Evolutionary conservation across 495 filamentous ascomycete species (phyloP).

Genomic region (Cercophora newfieldiana): DNA sequence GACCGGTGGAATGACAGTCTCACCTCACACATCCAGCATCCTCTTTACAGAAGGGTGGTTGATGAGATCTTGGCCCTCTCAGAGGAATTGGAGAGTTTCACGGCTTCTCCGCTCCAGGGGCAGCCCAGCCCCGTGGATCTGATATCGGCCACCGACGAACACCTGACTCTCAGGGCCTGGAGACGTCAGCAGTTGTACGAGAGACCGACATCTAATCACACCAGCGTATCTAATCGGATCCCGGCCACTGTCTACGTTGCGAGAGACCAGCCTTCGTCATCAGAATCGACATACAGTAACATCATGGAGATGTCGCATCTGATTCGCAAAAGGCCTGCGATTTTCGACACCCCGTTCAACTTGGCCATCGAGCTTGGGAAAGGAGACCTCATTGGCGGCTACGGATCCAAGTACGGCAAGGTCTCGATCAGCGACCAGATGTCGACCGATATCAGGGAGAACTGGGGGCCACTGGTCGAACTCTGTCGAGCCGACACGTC

Average conservation of each 20-base stretch:
- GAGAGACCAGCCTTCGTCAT: constrained; percentile 20
- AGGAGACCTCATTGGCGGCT: constrained; percentile 39
- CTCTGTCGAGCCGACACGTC: constrained; percentile 27
- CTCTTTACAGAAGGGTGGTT: constrained; percentile 44
- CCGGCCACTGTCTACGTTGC: constrained; percentile 21
- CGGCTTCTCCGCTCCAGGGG: background rate
- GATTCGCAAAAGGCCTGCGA: constrained; percentile 28
- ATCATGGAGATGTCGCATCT: constrained; percentile 36
- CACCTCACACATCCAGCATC: constrained; percentile 55
- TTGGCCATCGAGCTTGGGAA: constrained; percentile 30
- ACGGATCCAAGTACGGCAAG: constrained; percentile 20
- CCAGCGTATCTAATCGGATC: background rate
- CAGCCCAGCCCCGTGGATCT: background rate
- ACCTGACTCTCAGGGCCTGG: background rate
- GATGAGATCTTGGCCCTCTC: constrained; percentile 46
- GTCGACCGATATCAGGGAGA: constrained; percentile 32
- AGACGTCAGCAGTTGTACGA: background rate
- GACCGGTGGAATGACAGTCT: constrained; percentile 49
- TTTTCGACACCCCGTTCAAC: constrained; percentile 23
- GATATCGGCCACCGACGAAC: background rate
- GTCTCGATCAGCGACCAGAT: constrained; percentile 28
- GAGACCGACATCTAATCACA: background rate
- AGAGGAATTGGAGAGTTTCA: constrained; percentile 36
- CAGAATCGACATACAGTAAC: constrained; percentile 18
- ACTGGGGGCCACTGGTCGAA: constrained; percentile 41